Percentiles rank a stretch among this genome's conserved stretches.
phyloP scores from a whole-genome alignment of 1,139 yeast genomes.

The Maudiozyma humilis region DNA sequence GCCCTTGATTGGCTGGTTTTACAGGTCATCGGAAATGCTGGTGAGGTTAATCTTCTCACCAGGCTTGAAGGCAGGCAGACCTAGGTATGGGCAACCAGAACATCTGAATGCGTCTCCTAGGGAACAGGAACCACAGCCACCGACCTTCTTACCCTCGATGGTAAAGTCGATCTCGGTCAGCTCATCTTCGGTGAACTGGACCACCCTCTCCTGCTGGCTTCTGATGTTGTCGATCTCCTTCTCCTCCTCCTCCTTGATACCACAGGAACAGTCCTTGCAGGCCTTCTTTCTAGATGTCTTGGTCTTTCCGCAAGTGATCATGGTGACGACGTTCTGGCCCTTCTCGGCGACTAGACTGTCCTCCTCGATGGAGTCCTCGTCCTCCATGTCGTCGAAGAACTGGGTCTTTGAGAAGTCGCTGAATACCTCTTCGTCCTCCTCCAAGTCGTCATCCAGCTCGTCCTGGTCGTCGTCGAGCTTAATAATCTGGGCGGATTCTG shows the following conservation, averaged over 20 bases:
- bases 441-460: constrained; percentile 8
- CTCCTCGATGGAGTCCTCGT: constrained; percentile 40
- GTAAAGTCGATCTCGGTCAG: constrained; percentile 84
- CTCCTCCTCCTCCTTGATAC: constrained; percentile 75
- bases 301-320: constrained; percentile 36
- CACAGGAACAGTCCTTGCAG: constrained; percentile 97
- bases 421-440: constrained; percentile 20
- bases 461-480: constrained; percentile 2
- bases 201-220: constrained; percentile 36
- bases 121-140: constrained; percentile 96
- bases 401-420: constrained; percentile 35
- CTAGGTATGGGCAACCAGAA: constrained; percentile 94
- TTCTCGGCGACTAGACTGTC: constrained; percentile 38
- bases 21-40: constrained; percentile 37
- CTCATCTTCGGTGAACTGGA: constrained; percentile 19
- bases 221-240: constrained; percentile 45
- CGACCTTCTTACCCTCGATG: constrained; percentile 79
- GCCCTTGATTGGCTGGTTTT: constrained; percentile 6
- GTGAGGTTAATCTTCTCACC: constrained; percentile 56
- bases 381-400: constrained; percentile 46
- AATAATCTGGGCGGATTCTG: neutral
- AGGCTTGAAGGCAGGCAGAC: constrained; percentile 95
- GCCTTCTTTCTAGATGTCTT: constrained; percentile 63
- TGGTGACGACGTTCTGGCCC: constrained; percentile 31
- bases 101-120: constrained; percentile 97